Evolutionary conservation across 1,139 yeast genomes (phyloP).

Genomic region (Magnusiomyces ingens): DNA sequence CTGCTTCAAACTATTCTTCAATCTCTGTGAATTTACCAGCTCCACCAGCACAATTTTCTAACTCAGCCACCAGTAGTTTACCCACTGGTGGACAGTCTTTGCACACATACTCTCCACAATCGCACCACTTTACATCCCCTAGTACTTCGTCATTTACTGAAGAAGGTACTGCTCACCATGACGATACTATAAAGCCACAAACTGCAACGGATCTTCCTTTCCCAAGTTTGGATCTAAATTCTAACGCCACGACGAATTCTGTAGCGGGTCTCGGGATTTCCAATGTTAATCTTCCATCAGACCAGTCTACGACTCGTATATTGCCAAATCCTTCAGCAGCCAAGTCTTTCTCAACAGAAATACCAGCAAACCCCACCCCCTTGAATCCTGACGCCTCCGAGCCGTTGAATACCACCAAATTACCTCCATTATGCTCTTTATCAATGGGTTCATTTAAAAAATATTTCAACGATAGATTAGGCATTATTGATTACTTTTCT

Average conservation of each 20-base stretch:
- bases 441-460: conserved; percentile 23
- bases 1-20: too few species aligned
- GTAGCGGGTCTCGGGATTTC: not conserved
- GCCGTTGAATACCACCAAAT: not conserved
- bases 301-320: not conserved
- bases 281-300: not conserved
- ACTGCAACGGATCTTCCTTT: not conserved
- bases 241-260: not conserved
- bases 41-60: too few species aligned
- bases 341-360: not conserved
- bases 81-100: too few species aligned
- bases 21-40: too few species aligned
- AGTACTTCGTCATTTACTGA: not conserved
- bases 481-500: too few species aligned
- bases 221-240: not conserved
- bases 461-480: conserved; percentile 25
- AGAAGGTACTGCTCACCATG: not conserved
- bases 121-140: not conserved
- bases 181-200: not conserved
- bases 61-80: too few species aligned
- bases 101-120: too few species aligned
- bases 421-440: conserved; percentile 10
- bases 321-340: not conserved
- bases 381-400: not conserved
- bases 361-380: not conserved